Percentiles rank a stretch among this genome's conserved stretches.
These are phyloP conservation scores for Diospyros kaki DNA, from an alignment of 148 eudicot species.

Conservation along the genomic window DNA sequence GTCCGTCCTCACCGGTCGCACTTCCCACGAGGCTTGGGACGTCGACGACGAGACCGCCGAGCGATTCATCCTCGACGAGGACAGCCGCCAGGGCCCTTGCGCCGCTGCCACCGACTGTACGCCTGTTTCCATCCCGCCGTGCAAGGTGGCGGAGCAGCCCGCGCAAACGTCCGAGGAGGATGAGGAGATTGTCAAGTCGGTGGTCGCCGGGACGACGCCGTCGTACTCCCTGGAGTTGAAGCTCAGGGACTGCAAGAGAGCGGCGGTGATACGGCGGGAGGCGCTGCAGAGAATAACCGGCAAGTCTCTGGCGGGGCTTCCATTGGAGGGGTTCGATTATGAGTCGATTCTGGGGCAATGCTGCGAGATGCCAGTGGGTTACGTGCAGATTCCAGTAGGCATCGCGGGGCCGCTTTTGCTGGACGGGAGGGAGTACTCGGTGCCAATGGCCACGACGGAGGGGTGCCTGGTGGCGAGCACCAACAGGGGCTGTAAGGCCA, in stretches of 20 bases:
- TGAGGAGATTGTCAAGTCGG: slow-evolving; percentile 32
- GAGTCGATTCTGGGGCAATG: slow-evolving; percentile 44
- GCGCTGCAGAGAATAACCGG: slow-evolving; percentile 34
- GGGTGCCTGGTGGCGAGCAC: slow-evolving; percentile 50
- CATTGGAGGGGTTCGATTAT: slow-evolving; percentile 39
- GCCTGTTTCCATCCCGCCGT: background rate
- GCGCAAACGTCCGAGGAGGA: slow-evolving; percentile 20
- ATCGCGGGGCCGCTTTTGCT: slow-evolving; percentile 44
- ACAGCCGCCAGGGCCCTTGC: slow-evolving; percentile 18
- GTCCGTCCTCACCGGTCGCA: slow-evolving; percentile 18
- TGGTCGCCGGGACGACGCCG: slow-evolving; percentile 29
- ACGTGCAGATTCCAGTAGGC: slow-evolving; percentile 48
- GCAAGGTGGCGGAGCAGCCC: background rate
- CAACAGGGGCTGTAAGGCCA: slow-evolving; percentile 47
- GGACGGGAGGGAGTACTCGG: slow-evolving; percentile 36
- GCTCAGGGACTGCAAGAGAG: slow-evolving; percentile 38
- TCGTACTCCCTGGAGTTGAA: slow-evolving; percentile 42
- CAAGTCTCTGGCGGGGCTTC: slow-evolving; percentile 29
- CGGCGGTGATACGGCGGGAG: slow-evolving; percentile 30
- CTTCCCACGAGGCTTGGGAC: slow-evolving; percentile 14
- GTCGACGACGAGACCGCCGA: slow-evolving; percentile 21
- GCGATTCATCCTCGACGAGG: slow-evolving; percentile 18
- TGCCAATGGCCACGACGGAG: slow-evolving; percentile 54
- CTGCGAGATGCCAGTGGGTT: slow-evolving; percentile 51
- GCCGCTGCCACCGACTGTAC: slow-evolving; percentile 22